phyloP scores from a whole-genome alignment of 257 asterid genomes.

The Nicotiana attenuata region DNA sequence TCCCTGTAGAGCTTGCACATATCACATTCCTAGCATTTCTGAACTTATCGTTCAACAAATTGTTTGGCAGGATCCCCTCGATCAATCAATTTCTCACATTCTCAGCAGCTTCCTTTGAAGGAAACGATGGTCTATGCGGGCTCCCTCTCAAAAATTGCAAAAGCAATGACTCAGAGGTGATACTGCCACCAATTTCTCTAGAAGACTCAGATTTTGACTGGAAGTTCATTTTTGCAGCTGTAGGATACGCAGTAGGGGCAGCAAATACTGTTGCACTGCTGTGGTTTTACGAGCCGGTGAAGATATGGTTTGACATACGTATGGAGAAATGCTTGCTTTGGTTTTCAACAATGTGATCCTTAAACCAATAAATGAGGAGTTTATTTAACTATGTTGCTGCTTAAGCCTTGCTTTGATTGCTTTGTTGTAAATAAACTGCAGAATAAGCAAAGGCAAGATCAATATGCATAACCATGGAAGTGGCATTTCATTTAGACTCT shows the following conservation, averaged over 20 bases:
- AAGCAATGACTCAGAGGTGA: not conserved
- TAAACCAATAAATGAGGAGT: not conserved
- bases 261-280: slow-evolving; percentile 48
- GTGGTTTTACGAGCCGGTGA: slow-evolving; percentile 39
- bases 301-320: slow-evolving; percentile 25
- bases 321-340: slow-evolving; percentile 17
- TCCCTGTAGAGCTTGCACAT: slow-evolving; percentile 36
- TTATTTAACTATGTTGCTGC: not conserved
- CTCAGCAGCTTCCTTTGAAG: slow-evolving; percentile 26
- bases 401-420: not conserved
- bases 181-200: not conserved
- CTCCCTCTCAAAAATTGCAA: slow-evolving; percentile 27
- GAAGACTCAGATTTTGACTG: not conserved
- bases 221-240: slow-evolving; percentile 37
- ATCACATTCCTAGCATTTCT: slow-evolving; percentile 43
- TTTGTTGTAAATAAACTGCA: not conserved
- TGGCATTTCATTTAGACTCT: too few species aligned
- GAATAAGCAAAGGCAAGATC: too few species aligned
- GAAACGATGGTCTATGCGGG: slow-evolving; percentile 49
- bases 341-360: slow-evolving; percentile 3
- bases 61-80: slow-evolving; percentile 40
- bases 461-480: too few species aligned
- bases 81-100: slow-evolving; percentile 45
- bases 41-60: slow-evolving; percentile 41
- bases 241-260: slow-evolving; percentile 55